Base-by-base conservation (phyloP, 352 stramenopile genomes). In the Plasmopara halstedii region DNA sequence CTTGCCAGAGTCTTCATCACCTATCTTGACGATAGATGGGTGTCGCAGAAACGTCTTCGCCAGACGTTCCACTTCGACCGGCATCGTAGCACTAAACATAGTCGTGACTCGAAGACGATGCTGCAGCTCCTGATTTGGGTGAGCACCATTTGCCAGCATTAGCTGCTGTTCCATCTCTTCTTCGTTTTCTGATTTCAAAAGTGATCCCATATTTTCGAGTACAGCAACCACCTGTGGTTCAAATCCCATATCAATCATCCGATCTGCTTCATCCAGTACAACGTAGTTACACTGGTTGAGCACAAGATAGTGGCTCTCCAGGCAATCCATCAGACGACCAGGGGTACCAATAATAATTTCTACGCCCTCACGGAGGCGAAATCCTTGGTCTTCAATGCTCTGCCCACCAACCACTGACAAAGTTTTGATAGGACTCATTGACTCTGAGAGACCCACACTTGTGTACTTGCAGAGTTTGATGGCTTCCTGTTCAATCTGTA, bases 81-180 rank as follows among this genome's bases (percentile, higher is more conserved):
- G 92, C 96, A 99, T 99, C 0, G 97, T 99, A 25, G 97, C 97
- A 67, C 87, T 98, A 70, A 99, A 99, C 96, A 99, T 99, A 17
- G 88, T 90, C 35, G 85, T 96, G 17, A 92, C 81, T 37, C 81
- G 79, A 48, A 87, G 73, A n/a, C 76, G 73, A 44, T 88, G 74
- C 29, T 85, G 73, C n/a, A 69, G 25, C 19, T 68, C 54, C 47
- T 50, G 43, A 23, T 40, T 53, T 18, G 45, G 21, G 15, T 87
- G 67, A 10, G 53, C 69, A 8, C 60, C 45, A 8, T 69, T 70
- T 3, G 62, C 75, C 9, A 89, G 41, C 10, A 58, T 80, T 4
- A 94, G 78, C 69, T 99, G 94, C 64, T 96, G 61, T 65, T 98
- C 95, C 51, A 97, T 94, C 54, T 98, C 81, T 33, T 94, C 80